Percentiles rank a stretch among this genome's conserved stretches.
Evolutionary conservation across 169 alveolate species (phyloP).

Genomic region (Plasmodium malariae): DNA sequence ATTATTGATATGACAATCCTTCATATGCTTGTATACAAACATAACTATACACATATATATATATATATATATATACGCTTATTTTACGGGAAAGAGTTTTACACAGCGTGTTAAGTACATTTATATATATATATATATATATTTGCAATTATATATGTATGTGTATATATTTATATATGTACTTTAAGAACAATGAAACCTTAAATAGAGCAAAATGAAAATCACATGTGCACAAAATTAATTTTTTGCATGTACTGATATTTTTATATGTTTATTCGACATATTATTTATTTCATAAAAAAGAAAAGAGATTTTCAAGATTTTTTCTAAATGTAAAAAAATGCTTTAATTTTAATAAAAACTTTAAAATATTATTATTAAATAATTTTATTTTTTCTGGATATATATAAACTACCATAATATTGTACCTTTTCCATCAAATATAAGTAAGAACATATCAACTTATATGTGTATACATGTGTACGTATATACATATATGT

Average conservation of each 20-base stretch:
- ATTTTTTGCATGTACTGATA: not conserved
- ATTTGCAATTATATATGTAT: not conserved
- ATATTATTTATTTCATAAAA: too few species aligned
- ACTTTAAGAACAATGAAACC: not conserved
- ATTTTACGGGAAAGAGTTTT: not conserved
- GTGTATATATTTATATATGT: not conserved
- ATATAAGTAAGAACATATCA: too few species aligned
- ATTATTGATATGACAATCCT: not conserved
- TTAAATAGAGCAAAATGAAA: not conserved
- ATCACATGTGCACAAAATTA: not conserved
- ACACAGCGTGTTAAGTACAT: not conserved
- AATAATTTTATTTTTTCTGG: too few species aligned
- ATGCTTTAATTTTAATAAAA: not conserved
- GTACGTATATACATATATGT: not conserved
- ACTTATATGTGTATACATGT: not conserved
- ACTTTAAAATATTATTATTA: too few species aligned
- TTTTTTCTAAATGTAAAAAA: not conserved
- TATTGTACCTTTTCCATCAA: not conserved
- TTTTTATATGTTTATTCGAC: not conserved
- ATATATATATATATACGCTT: not conserved
- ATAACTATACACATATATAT: too few species aligned
- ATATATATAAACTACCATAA: too few species aligned
- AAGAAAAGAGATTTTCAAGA: not conserved
- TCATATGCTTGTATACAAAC: too few species aligned
- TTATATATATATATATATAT: too few species aligned